phyloP scores from a whole-genome alignment of 225 moss, liverwort and hornwort species.

The Polytrichum formosum region DNA sequence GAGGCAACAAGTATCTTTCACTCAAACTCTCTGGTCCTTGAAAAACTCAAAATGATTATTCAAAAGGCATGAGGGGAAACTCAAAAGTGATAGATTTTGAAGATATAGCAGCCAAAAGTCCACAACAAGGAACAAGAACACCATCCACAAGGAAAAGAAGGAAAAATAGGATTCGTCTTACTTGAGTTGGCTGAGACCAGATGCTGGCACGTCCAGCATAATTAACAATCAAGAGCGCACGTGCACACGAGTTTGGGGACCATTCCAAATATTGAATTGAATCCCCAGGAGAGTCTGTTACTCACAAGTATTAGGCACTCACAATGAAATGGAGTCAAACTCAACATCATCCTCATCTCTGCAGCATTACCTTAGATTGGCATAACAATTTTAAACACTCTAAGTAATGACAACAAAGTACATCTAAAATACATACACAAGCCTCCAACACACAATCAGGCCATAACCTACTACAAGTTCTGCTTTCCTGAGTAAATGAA shows the following conservation, averaged over 20 bases:
- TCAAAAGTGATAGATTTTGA: no score
- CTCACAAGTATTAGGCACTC: background rate
- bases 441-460: background rate
- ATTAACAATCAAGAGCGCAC: constrained; percentile 79
- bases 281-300: constrained; percentile 87
- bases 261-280: constrained; percentile 82
- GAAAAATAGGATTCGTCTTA: constrained; percentile 33
- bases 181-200: constrained; percentile 86
- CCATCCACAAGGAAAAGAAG: background rate
- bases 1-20: no score
- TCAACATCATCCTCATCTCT: background rate
- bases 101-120: background rate
- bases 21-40: no score
- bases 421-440: background rate
- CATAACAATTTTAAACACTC: no score
- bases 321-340: constrained; percentile 1
- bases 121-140: background rate
- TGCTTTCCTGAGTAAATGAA: no score
- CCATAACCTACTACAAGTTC: no score
- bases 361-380: no score
- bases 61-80: no score
- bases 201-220: constrained; percentile 76
- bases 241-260: constrained; percentile 80
- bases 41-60: no score
- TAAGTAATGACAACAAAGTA: background rate